Evolutionary conservation across 2,329 filamentous ascomycete genomes (phyloP), one percentile per base, ranked within the genome.

Genomic region (Microthyrium microscopicum): DNA sequence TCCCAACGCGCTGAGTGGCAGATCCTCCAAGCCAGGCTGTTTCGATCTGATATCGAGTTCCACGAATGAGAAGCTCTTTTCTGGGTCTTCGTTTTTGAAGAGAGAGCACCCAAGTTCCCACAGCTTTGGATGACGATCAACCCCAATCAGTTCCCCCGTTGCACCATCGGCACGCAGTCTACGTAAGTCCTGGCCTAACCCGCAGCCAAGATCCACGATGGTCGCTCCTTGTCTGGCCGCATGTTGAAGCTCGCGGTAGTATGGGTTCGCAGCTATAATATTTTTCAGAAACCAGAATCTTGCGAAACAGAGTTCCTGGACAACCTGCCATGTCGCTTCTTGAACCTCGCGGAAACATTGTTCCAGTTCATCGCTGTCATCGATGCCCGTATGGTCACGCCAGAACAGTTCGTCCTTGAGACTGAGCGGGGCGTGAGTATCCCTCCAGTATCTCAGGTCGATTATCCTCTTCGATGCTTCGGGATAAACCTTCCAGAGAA

Each of bases 1-100:
- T 25, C 22, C 22, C 22, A 25, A 25, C 22, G 22, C 8, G 22
- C n/a, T 25, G 8, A 8, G 22, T 25, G 22, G 22, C 22, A 25
- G 22, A 25, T 25, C 8, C 22, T 25, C 22, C 22, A 25, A 25
- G 22, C 22, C 22, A n/a, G 22, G 22, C 22, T 25, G 22, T 25
- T 25, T 8, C 22, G 22, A 25, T 25, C 22, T 25, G 22, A 25
- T 25, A 25, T 25, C 22, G 22, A 25, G 22, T 25, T 25, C 22
- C 22, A 25, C 22, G 22, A 25, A 25, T 25, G n/a, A 25, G 22
- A 25, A 25, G 22, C 22, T 25, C 22, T 25, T 25, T 25, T 25
- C 22, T 25, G 22, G 22, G 22, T 25, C 22, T 25, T 25, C 22
- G 22, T 25, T 25, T 25, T 25, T 25, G 22, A 25, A 25, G 22